These are phyloP conservation scores for Aphanomyces cochlioides DNA, from an alignment of 352 stramenopile species.

Conservation along the genomic window DNA sequence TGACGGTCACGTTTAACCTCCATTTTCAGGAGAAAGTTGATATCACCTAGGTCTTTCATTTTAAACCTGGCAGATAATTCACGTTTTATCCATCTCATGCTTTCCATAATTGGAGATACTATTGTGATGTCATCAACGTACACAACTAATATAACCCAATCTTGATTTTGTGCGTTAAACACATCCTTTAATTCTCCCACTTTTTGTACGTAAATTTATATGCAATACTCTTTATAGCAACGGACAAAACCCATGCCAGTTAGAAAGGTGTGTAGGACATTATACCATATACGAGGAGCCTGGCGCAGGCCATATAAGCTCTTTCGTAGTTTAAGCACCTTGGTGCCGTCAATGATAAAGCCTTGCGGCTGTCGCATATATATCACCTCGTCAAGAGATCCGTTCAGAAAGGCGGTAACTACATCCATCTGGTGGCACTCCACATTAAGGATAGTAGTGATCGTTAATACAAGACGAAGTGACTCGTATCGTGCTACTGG, in stretches of 20 bases:
- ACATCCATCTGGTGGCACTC: constrained; percentile 18
- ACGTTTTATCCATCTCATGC: constrained; percentile 16
- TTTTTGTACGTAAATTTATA: constrained; percentile 15
- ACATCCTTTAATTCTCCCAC: not conserved
- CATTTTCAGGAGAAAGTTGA: constrained; percentile 38
- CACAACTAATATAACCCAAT: constrained; percentile 35
- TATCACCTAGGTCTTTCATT: constrained; percentile 38
- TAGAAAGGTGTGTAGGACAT: constrained; percentile 17
- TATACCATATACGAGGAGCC: constrained; percentile 19
- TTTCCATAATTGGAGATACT: constrained; percentile 30
- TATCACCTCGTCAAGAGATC: constrained; percentile 7
- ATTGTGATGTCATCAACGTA: constrained; percentile 39
- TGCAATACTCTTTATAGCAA: not conserved
- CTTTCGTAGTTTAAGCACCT: constrained; percentile 18
- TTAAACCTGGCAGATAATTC: constrained; percentile 36
- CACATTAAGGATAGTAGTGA: constrained; percentile 6
- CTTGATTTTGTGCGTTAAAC: constrained; percentile 29
- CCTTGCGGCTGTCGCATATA: constrained; percentile 22
- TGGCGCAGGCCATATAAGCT: constrained; percentile 26
- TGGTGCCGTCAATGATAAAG: not conserved
- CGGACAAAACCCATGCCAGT: not conserved
- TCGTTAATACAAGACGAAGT: constrained; percentile 4
- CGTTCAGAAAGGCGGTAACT: constrained; percentile 23
- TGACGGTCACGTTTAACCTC: not conserved
- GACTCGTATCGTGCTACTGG: constrained; percentile 14